A percentile compares a stretch with the other conserved stretches of the same genome.
These are phyloP conservation scores for Termitomyces sp. DNA, from an alignment of 768 basidiomycete species.

Conservation along the genomic window DNA sequence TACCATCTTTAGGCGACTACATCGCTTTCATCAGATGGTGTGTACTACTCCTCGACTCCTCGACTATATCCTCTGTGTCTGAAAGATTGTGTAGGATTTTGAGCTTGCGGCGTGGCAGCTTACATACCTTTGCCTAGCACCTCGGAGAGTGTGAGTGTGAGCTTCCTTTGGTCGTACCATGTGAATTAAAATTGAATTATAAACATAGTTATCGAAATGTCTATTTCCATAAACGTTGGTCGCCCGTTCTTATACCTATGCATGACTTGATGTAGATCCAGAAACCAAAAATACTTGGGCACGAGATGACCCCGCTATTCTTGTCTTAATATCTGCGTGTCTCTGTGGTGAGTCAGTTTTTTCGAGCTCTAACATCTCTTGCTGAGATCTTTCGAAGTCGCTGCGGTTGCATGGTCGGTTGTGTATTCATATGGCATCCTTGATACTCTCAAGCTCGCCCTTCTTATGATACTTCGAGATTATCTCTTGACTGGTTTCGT, in stretches of 20 bases:
- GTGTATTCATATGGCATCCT: slow-evolving; percentile 64
- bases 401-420: slow-evolving; percentile 81
- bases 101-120: slow-evolving; percentile 96
- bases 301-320: slow-evolving; percentile 93
- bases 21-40: slow-evolving; percentile 87
- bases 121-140: slow-evolving; percentile 89
- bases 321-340: slow-evolving; percentile 78
- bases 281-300: slow-evolving; percentile 99
- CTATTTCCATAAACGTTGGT: slow-evolving; percentile 93
- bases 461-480: slow-evolving; percentile 85
- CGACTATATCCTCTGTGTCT: not conserved
- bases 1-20: slow-evolving; percentile 72
- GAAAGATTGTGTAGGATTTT: slow-evolving; percentile 64
- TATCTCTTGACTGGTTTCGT: slow-evolving; percentile 77
- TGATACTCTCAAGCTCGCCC: slow-evolving; percentile 55
- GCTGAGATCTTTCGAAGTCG: slow-evolving; percentile 37
- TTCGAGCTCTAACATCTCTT: not conserved
- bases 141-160: slow-evolving; percentile 74
- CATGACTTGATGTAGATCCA: slow-evolving; percentile 21
- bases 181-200: slow-evolving; percentile 11
- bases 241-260: not conserved
- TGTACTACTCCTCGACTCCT: slow-evolving; percentile 16
- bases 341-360: slow-evolving; percentile 51
- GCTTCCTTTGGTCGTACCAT: slow-evolving; percentile 6
- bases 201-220: slow-evolving; percentile 81